A percentile compares a stretch with the other conserved stretches of the same genome.
phyloP scores from a whole-genome alignment of 176 grass and related monocot genomes.

The Luzula sylvatica region DNA sequence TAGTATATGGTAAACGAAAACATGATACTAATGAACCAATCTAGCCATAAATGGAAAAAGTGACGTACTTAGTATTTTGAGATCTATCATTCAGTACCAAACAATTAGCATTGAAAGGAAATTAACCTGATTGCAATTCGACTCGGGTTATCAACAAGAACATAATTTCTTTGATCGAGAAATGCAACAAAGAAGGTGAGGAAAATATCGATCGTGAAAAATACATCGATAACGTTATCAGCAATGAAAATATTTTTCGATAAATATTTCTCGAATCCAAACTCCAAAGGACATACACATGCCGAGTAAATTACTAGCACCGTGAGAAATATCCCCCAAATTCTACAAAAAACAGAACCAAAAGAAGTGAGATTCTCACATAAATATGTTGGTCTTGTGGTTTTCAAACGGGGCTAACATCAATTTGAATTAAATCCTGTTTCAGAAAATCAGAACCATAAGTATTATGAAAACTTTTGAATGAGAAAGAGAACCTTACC shows the following conservation, averaged over 20 bases:
- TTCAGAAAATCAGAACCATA: too few relatives aligned
- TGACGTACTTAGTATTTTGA: conserved; percentile 7
- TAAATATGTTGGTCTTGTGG: not conserved
- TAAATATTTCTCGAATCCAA: conserved; percentile 60
- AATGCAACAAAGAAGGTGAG: conserved; percentile 92
- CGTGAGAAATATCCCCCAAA: conserved; percentile 62
- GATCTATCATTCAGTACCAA: conserved; percentile 5
- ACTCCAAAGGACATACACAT: conserved; percentile 72
- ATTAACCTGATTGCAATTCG: conserved; percentile 67
- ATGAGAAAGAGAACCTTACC: conserved; percentile 40
- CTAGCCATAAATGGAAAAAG: too few relatives aligned
- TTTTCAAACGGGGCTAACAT: not conserved
- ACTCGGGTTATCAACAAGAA: conserved; percentile 63
- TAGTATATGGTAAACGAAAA: too few relatives aligned
- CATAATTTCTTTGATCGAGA: conserved; percentile 58
- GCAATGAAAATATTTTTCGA: conserved; percentile 34
- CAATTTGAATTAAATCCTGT: not conserved
- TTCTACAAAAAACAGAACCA: conserved; percentile 27
- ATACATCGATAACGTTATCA: conserved; percentile 59
- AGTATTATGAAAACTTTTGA: too few relatives aligned
- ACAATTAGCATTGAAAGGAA: not conserved
- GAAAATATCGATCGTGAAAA: conserved; percentile 85
- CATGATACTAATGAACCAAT: too few relatives aligned
- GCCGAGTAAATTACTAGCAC: conserved; percentile 73
- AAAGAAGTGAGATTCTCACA: not conserved